A percentile compares a stretch with the other conserved stretches of the same genome.
phyloP scores from a whole-genome alignment of 305 asterid species.

The Fraxinus ornus region DNA sequence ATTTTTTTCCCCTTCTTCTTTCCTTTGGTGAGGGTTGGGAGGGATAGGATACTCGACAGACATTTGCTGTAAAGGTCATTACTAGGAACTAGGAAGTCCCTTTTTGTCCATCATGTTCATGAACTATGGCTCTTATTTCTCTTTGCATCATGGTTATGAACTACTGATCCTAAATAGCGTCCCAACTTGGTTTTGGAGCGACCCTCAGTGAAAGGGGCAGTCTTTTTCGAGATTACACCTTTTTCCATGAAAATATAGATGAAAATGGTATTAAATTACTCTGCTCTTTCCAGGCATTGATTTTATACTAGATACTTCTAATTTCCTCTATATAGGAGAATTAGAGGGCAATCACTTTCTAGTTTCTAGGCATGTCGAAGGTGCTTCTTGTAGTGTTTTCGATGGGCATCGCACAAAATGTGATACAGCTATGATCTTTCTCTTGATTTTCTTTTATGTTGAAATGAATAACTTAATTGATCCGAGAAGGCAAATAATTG shows the following conservation, averaged over 20 bases:
- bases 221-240: slow-evolving; percentile 8
- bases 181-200: slow-evolving; percentile 6
- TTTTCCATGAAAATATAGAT: not conserved
- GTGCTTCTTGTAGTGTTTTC: not conserved
- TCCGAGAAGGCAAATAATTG: not conserved
- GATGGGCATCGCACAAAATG: not conserved
- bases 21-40: not conserved
- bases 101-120: not conserved
- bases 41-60: not conserved
- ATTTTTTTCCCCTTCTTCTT: not conserved
- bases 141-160: not conserved
- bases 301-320: not conserved
- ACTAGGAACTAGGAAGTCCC: not conserved
- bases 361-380: not conserved
- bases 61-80: not conserved
- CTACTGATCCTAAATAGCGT: slow-evolving; percentile 2
- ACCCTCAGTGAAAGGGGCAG: slow-evolving; percentile 1
- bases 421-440: not conserved
- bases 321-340: not conserved
- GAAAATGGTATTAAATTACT: not conserved
- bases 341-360: not conserved
- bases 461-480: not conserved
- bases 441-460: not conserved
- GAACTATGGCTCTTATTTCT: not conserved
- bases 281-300: not conserved